phyloP scores from a whole-genome alignment of 257 asterid species.

The Vinca minor region DNA sequence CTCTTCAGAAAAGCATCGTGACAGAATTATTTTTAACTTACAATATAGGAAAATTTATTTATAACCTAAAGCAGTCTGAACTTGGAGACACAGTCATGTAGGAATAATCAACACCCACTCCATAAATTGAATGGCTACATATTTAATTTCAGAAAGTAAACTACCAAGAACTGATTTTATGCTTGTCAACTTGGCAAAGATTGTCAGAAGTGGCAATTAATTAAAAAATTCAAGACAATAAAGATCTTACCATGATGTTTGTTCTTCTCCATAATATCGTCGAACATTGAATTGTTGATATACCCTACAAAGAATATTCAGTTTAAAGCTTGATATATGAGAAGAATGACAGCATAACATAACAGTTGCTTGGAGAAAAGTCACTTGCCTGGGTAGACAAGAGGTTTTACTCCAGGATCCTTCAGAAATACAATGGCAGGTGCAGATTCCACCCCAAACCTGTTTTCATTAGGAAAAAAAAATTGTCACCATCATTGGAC shows the following conservation, averaged over 20 bases:
- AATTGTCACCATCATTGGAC: not conserved
- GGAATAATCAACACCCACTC: not conserved
- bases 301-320: conserved; percentile 49
- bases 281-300: conserved; percentile 63
- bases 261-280: conserved; percentile 82
- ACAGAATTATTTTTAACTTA: not conserved
- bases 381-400: conserved; percentile 65
- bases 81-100: not conserved
- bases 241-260: conserved; percentile 56
- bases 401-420: conserved; percentile 89
- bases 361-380: conserved; percentile 1
- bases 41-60: not conserved
- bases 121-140: not conserved
- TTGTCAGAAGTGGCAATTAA: not conserved
- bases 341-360: conserved; percentile 9
- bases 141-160: not conserved
- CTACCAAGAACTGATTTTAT: not conserved
- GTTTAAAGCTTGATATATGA: conserved; percentile 24
- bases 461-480: conserved; percentile 15
- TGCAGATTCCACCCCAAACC: conserved; percentile 90
- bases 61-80: not conserved
- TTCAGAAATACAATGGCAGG: conserved; percentile 80
- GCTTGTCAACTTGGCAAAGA: not conserved
- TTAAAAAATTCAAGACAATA: conserved; percentile 11
- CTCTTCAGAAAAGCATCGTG: not conserved